phyloP scores from a whole-genome alignment of 495 filamentous ascomycete species.

The Lasiosphaeris hirsuta region DNA sequence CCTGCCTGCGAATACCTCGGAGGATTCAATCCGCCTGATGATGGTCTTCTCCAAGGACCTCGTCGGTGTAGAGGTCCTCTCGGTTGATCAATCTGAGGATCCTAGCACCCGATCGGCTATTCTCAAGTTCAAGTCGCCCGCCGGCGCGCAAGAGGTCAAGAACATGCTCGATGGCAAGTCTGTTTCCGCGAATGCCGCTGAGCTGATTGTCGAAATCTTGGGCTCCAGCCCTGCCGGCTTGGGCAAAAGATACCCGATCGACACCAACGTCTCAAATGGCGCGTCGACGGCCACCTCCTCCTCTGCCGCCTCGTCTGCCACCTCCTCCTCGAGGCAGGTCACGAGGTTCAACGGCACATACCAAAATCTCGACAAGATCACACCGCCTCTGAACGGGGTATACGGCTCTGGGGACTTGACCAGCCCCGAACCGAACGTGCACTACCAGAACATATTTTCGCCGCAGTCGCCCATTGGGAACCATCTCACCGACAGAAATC shows the following conservation, averaged over 20 bases:
- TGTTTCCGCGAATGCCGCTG: conserved; percentile 68
- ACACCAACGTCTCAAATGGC: conserved; percentile 28
- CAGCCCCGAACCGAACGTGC: conserved; percentile 56
- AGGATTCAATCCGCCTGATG: conserved; percentile 74
- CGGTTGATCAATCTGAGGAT: conserved; percentile 63
- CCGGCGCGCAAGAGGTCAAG: conserved; percentile 73
- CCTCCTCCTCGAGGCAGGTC: conserved; percentile 62
- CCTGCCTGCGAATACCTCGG: conserved; percentile 67
- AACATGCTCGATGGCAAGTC: conserved; percentile 75
- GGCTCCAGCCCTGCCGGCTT: conserved; percentile 37
- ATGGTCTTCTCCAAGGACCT: conserved; percentile 83
- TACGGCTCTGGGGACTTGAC: conserved; percentile 58
- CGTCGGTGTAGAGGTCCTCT: conserved; percentile 67
- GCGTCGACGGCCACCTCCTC: conserved; percentile 33
- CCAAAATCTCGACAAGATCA: conserved; percentile 68
- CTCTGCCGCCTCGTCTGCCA: conserved; percentile 52
- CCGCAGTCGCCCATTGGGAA: conserved; percentile 81
- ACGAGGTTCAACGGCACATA: conserved; percentile 78
- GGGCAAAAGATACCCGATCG: conserved; percentile 39
- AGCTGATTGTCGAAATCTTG: conserved; percentile 75
- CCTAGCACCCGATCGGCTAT: conserved; percentile 70
- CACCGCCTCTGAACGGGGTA: conserved; percentile 55
- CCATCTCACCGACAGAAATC: conserved; percentile 63
- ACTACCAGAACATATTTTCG: conserved; percentile 74
- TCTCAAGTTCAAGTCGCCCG: conserved; percentile 66